Evolutionary conservation across 2,329 filamentous ascomycete species (phyloP).

Genomic region (Fusarium virguliforme): DNA sequence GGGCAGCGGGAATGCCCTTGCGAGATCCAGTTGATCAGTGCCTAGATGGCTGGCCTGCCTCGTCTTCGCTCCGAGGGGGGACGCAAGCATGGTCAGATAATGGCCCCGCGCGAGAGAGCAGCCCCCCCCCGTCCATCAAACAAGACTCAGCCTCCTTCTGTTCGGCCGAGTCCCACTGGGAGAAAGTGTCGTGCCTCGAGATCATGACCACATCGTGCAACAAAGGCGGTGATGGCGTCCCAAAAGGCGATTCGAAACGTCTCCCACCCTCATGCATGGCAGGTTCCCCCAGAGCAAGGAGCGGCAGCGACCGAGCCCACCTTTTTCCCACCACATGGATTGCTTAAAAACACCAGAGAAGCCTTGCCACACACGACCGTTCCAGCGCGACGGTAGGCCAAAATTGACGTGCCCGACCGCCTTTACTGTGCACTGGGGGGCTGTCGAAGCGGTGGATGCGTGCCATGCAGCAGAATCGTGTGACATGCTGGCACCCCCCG

Average conservation of each 20-base stretch:
- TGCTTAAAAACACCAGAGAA: constrained; percentile 12
- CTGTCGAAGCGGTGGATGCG: constrained; percentile 18
- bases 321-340: no score
- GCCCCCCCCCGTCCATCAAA: constrained; percentile 9
- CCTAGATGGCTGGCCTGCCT: constrained; percentile 19
- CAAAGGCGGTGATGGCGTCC: constrained; percentile 47
- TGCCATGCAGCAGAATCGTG: constrained; percentile 40
- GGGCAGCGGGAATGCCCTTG: constrained; percentile 33
- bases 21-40: constrained; percentile 19
- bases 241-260: constrained; percentile 21
- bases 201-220: constrained; percentile 44
- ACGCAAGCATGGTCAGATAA: constrained; percentile 39
- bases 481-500: constrained; percentile 32
- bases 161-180: constrained; percentile 35
- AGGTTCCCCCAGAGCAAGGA: constrained; percentile 26
- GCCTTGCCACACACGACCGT: constrained; percentile 19
- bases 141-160: constrained; percentile 19
- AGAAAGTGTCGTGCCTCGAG: constrained; percentile 23
- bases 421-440: neutral
- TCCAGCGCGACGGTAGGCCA: constrained; percentile 29
- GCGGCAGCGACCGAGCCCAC: constrained; percentile 25
- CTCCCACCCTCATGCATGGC: constrained; percentile 19
- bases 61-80: constrained; percentile 19
- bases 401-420: constrained; percentile 17
- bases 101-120: constrained; percentile 9